Evolutionary conservation across 2,329 filamentous ascomycete genomes (phyloP).

Genomic region (Thermothelomyces thermophilus): DNA sequence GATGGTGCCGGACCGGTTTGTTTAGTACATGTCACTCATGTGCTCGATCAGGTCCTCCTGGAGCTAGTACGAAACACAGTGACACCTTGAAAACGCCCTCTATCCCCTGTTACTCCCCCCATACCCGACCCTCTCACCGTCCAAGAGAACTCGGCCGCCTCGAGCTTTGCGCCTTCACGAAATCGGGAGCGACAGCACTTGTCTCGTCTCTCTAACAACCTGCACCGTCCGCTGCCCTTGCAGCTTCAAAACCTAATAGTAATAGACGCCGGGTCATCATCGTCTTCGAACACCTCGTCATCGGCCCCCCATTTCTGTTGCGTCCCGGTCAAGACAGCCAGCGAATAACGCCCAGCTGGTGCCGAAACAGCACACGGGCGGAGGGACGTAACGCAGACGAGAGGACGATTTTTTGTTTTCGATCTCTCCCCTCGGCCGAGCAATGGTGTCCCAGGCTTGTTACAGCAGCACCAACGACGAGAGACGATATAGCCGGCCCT

Average conservation of each 20-base stretch:
- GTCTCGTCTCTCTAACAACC: background rate
- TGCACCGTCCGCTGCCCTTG: background rate
- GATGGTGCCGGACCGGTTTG: conserved; percentile 5
- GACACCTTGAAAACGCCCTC: too few relatives aligned
- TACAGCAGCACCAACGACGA: conserved; percentile 33
- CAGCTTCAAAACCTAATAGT: background rate
- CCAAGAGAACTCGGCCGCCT: background rate
- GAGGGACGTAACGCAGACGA: background rate
- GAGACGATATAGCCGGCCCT: conserved; percentile 37
- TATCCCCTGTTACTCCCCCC: too few relatives aligned
- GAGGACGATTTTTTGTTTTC: too few relatives aligned
- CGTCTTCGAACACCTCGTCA: too few relatives aligned
- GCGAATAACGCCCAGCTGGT: too few relatives aligned
- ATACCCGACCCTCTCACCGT: background rate
- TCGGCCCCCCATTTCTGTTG: background rate
- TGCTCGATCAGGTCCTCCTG: conserved; percentile 11
- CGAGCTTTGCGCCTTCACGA: background rate
- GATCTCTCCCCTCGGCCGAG: conserved; percentile 21
- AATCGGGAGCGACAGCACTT: background rate
- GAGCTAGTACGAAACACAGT: conserved; percentile 1
- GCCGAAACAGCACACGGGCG: background rate
- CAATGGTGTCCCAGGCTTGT: conserved; percentile 39
- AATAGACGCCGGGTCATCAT: background rate
- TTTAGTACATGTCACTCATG: conserved; percentile 20
- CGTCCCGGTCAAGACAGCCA: too few relatives aligned